Evolutionary conservation across 805 yeast genomes (phyloP).

Genomic region (Pichia ethanolica): DNA sequence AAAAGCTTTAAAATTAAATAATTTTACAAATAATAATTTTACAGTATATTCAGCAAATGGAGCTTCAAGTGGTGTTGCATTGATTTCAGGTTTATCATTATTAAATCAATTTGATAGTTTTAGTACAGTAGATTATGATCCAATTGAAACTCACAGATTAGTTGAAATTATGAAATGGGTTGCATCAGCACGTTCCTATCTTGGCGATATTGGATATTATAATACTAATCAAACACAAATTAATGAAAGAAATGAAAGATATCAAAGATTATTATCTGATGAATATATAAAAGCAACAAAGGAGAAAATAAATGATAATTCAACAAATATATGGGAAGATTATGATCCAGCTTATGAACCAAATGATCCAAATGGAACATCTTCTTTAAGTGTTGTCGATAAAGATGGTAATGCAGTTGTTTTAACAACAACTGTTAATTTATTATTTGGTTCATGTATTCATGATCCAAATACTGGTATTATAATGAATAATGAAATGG

Average conservation of each 20-base stretch:
- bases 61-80: slow-evolving; percentile 77
- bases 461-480: slow-evolving; percentile 80
- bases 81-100: slow-evolving; percentile 66
- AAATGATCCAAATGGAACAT: slow-evolving; percentile 82
- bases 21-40: slow-evolving; percentile 21
- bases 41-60: slow-evolving; percentile 56
- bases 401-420: slow-evolving; percentile 67
- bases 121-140: slow-evolving; percentile 34
- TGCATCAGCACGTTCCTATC: slow-evolving; percentile 75
- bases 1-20: slow-evolving; percentile 35
- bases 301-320: slow-evolving; percentile 42
- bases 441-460: slow-evolving; percentile 74
- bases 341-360: slow-evolving; percentile 75
- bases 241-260: slow-evolving; percentile 28
- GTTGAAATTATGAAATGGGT: slow-evolving; percentile 93
- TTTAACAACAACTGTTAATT: slow-evolving; percentile 82
- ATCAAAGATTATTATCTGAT: slow-evolving; percentile 37
- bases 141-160: slow-evolving; percentile 53
- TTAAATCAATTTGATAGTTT: slow-evolving; percentile 34
- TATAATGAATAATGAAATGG: slow-evolving; percentile 86
- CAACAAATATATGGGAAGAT: slow-evolving; percentile 60
- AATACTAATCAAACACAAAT: slow-evolving; percentile 20
- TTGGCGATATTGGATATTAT: slow-evolving; percentile 55
- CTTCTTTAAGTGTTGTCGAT: slow-evolving; percentile 81
- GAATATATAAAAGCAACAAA: slow-evolving; percentile 54